Percentiles rank a stretch among this genome's conserved stretches.
Conservation (phyloP, 2,329 filamentous ascomycete species). For the Scortechinia acanthostroma region DNA sequence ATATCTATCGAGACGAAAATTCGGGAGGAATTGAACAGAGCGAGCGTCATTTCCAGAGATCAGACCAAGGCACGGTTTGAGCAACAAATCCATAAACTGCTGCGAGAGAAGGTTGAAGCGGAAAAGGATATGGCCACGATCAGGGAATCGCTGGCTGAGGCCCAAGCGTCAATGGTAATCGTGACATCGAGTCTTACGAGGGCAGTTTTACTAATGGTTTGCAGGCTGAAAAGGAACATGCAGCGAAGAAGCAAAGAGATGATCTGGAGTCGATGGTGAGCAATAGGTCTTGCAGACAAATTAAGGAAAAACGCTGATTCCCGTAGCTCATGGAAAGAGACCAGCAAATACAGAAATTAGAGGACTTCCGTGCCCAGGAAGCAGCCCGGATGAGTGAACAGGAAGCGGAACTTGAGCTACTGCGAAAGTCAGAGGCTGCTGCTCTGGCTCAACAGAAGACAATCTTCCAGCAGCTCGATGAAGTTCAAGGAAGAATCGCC, state of each 20-base stretch:
- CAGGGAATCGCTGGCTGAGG: not conserved
- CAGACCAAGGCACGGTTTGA: not conserved
- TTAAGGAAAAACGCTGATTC: not conserved
- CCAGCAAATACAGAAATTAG: not conserved
- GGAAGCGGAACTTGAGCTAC: not conserved
- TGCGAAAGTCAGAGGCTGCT: not conserved
- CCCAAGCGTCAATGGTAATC: too few species aligned
- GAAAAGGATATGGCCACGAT: not conserved
- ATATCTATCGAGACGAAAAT: not conserved
- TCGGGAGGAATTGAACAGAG: not conserved
- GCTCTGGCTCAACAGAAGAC: not conserved
- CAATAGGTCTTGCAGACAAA: too few species aligned
- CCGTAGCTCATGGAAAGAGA: not conserved
- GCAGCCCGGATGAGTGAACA: not conserved
- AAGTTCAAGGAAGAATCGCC: not conserved
- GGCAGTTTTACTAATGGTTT: not conserved
- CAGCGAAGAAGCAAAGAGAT: not conserved
- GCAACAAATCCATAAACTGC: not conserved
- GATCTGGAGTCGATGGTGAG: not conserved
- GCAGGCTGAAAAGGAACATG: not conserved
- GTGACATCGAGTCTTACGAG: too few species aligned
- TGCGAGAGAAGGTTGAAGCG: not conserved
- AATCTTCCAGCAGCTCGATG: not conserved
- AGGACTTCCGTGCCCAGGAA: too few species aligned
- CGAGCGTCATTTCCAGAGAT: not conserved